Evolutionary conservation across 2,329 filamentous ascomycete genomes (phyloP).

Genomic region (Curvularia sp.): DNA sequence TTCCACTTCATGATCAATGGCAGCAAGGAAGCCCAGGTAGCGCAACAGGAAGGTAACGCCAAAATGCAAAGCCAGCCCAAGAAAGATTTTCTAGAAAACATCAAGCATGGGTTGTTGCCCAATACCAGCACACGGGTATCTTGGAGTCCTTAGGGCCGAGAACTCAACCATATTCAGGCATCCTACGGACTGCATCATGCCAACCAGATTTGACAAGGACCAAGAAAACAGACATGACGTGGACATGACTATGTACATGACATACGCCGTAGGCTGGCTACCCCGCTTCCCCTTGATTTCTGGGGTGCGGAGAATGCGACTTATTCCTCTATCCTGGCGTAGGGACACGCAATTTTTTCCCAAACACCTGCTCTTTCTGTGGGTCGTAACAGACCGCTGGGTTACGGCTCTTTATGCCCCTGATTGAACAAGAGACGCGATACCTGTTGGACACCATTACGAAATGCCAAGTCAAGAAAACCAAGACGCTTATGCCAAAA

Average conservation of each 20-base stretch:
- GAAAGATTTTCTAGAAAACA: constrained; percentile 50
- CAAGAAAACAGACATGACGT: constrained; percentile 39
- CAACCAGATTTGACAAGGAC: constrained; percentile 31
- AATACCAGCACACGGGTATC: constrained; percentile 36
- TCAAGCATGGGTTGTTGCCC: constrained; percentile 35
- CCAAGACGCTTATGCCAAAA: constrained; percentile 23
- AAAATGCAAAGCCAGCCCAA: no score
- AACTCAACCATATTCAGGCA: constrained; percentile 34
- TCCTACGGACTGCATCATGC: constrained; percentile 24
- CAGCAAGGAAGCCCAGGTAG: not conserved
- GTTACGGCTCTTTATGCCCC: constrained; percentile 34
- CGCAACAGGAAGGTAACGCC: no score
- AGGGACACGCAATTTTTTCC: constrained; percentile 51
- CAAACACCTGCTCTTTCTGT: constrained; percentile 55
- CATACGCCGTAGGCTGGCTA: constrained; percentile 52
- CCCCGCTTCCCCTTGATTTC: constrained; percentile 40
- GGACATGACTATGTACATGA: constrained; percentile 49
- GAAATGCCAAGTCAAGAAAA: constrained; percentile 34
- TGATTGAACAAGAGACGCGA: constrained; percentile 35
- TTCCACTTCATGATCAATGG: not conserved
- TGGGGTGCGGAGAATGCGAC: constrained; percentile 48
- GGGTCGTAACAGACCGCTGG: constrained; percentile 40
- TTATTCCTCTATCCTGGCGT: constrained; percentile 51
- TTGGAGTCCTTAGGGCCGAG: constrained; percentile 26
- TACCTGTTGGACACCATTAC: constrained; percentile 34